Conservation (phyloP, 768 basidiomycete species). For the Lactarius deliciosus region DNA sequence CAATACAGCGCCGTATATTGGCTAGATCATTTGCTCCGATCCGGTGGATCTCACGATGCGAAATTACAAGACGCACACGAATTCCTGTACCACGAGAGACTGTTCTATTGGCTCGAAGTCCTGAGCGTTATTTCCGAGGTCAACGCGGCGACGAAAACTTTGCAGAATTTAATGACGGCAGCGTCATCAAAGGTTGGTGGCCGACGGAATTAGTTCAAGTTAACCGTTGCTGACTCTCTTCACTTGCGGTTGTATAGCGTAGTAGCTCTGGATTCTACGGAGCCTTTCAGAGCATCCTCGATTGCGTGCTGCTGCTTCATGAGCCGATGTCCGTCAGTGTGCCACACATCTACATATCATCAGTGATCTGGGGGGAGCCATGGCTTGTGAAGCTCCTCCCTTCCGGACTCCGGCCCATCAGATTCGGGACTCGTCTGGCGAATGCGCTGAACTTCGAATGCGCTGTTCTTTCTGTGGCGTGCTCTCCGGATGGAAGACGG, state of each 20-base stretch:
- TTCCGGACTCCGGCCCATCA: neutral
- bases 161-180: neutral
- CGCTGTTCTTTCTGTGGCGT: neutral
- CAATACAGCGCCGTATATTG: neutral
- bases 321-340: neutral
- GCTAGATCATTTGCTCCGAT: neutral
- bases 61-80: neutral
- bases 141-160: neutral
- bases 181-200: neutral
- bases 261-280: fast-evolving
- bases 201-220: neutral
- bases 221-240: neutral
- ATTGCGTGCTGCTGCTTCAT: neutral
- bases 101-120: neutral
- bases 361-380: too few relatives aligned
- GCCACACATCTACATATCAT: too few relatives aligned
- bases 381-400: neutral
- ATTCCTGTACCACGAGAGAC: neutral
- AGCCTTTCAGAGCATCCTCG: neutral
- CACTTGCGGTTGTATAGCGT: neutral
- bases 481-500: neutral
- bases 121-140: neutral
- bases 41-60: neutral
- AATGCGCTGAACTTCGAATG: neutral
- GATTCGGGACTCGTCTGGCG: neutral